Conservation (phyloP, 139 green algal species). For the Tetratostichococcus sp. region DNA sequence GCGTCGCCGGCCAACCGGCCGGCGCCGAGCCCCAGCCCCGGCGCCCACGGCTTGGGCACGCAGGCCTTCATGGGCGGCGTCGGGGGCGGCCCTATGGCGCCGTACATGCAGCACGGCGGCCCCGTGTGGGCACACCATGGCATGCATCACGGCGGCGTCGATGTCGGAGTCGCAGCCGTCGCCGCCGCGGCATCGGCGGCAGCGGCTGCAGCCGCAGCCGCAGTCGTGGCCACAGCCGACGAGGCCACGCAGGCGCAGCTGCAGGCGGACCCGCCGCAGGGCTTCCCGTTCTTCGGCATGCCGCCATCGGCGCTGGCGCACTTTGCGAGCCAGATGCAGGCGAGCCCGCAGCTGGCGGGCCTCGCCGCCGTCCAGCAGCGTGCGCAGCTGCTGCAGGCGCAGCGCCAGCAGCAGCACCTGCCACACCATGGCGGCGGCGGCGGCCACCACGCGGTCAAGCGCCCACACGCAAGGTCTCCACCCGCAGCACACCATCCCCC, state of each 20-base stretch:
- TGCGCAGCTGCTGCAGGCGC: neutral
- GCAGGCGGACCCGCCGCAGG: conserved; percentile 53
- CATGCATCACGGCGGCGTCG: neutral
- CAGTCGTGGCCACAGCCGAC: conserved; percentile 65
- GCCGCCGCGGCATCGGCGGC: conserved; percentile 8
- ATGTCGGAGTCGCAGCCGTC: conserved; percentile 4
- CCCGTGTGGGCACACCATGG: neutral
- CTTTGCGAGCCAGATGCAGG: conserved; percentile 37
- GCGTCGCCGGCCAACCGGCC: neutral
- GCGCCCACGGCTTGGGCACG: neutral
- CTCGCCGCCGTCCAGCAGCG: neutral
- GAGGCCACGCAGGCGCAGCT: conserved; percentile 61
- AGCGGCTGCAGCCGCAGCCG: conserved; percentile 26
- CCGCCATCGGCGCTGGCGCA: conserved; percentile 52
- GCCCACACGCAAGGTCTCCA: neutral
- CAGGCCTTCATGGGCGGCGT: neutral
- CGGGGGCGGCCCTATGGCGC: too few species aligned
- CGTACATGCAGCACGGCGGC: neutral
- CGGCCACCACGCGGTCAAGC: too few species aligned
- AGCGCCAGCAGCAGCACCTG: conserved; percentile 9
- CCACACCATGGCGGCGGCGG: neutral
- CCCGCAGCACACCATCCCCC: too few species aligned
- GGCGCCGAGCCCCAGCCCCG: neutral
- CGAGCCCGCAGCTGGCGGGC: conserved; percentile 25
- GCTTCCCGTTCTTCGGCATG: conserved; percentile 76